Base-by-base conservation (phyloP, 306 rosid species). In the Medicago ruthenica region DNA sequence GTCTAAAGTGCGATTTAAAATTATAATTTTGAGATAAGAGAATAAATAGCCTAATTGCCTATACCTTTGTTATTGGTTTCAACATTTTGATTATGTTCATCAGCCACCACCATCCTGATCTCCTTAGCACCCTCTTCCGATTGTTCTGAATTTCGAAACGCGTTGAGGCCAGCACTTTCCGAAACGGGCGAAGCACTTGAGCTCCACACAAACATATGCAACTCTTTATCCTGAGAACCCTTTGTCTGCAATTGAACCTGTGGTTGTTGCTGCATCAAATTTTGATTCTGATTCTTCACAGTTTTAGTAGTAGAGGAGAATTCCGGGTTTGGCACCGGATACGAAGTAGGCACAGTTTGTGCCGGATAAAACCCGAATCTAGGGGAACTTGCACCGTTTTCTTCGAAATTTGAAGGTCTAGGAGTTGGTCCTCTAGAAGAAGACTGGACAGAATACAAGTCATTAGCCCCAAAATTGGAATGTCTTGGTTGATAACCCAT, bases 141-240 rank as follows among this genome's bases (percentile, higher is more conserved):
- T 69, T 91, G 94, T 64, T 93, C 94, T 0, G 96, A 75, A 3
- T 83, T 70, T 2, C 84, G 84, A 14, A 93, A 87, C 1, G 83
- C 88, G 34, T 88, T 92, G 60, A 93, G 88, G 4, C 93, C 96
- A 0, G 85, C 88, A 17, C 72, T 83, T 31, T 93, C 96, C 0
- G 97, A 89, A 40, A 92, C 96, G 11, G 97, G 96, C 1, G 97
- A 92, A 0, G 82, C 90, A 39, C 93, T 90, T 0, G 97, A 90
- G 74, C 97, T 92, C 97, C 97, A 92, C 41, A 92, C 97, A 27
- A 90, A 92, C 97, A 92, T 90, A 71, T 92, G 97, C 4, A 92
- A 88, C 82, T 92, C 97, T 47, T 92, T 92, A 45, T 92, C 96
- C 48, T 88, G 85, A 4, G 67, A 70, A 4, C 31, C 76, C n/a